A percentile compares a stretch with the other conserved stretches of the same genome.
Evolutionary conservation across 495 filamentous ascomycete genomes (phyloP).

Genomic region (Penicillium desertorum): DNA sequence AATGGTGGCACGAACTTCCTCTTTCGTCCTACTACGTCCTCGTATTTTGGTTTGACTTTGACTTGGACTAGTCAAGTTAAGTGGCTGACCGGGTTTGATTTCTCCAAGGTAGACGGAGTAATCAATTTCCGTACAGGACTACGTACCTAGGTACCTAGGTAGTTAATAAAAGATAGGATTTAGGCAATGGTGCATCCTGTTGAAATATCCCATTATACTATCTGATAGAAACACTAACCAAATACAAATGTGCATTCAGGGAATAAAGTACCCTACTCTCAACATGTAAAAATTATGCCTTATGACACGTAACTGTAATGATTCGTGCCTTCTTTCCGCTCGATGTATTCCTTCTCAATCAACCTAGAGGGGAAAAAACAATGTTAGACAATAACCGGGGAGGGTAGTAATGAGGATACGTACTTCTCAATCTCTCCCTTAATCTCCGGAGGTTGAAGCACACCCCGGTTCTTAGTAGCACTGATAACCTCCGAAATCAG

Average conservation of each 20-base stretch:
- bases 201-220: too few species aligned
- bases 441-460: constrained; percentile 79
- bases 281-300: background rate
- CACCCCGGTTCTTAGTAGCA: constrained; percentile 80
- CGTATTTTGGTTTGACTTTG: background rate
- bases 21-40: background rate
- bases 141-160: too few species aligned
- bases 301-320: constrained; percentile 80
- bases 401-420: constrained; percentile 29
- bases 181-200: too few species aligned
- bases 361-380: constrained; percentile 50
- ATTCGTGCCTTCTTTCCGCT: constrained; percentile 68
- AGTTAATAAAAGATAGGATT: too few species aligned
- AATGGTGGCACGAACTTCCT: background rate
- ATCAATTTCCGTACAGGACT: too few species aligned
- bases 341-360: constrained; percentile 96
- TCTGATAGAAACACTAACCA: background rate
- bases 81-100: too few species aligned
- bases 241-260: background rate
- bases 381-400: constrained; percentile 1
- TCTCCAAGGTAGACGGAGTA: too few species aligned
- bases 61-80: too few species aligned
- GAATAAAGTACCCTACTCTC: background rate
- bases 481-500: constrained; percentile 84
- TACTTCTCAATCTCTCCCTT: constrained; percentile 97